phyloP scores from a whole-genome alignment of 306 rosid genomes.

The Parietaria judaica region DNA sequence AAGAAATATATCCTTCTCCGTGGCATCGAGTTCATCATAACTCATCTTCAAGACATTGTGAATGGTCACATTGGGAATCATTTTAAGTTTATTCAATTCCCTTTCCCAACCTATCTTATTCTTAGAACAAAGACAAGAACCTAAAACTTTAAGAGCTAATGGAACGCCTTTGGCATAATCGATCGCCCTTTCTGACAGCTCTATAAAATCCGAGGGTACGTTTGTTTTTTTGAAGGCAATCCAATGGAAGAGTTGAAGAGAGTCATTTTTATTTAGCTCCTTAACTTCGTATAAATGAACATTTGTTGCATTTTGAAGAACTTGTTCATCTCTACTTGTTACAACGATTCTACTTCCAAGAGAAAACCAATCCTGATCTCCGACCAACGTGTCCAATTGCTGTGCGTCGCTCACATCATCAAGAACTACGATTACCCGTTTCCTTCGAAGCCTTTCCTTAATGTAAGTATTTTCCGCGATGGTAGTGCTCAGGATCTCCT shows the following conservation, averaged over 20 bases:
- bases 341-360: conserved; percentile 23
- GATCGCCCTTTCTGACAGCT: not conserved
- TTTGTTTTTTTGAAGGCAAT: conserved; percentile 10
- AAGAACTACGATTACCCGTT: conserved; percentile 10
- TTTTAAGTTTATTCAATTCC: conserved; percentile 8
- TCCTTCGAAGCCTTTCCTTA: not conserved
- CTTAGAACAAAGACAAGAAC: not conserved
- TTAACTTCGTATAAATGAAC: not conserved
- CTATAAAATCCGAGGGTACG: not conserved
- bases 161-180: not conserved
- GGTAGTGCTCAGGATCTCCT: not conserved
- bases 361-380: conserved; percentile 1
- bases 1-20: conserved; percentile 21
- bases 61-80: not conserved
- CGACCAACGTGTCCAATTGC: conserved; percentile 1
- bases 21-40: conserved; percentile 17
- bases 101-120: conserved; percentile 11
- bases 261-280: conserved; percentile 5
- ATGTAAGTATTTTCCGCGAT: not conserved
- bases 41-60: conserved; percentile 14
- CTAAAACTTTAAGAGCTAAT: conserved; percentile 19
- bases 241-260: conserved; percentile 14
- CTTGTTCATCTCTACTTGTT: conserved; percentile 17
- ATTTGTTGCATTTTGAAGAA: conserved; percentile 3
- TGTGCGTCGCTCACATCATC: conserved; percentile 11